These are phyloP conservation scores for Rosa chinensis DNA, from an alignment of 306 rosid genomes.

Conservation along the genomic window DNA sequence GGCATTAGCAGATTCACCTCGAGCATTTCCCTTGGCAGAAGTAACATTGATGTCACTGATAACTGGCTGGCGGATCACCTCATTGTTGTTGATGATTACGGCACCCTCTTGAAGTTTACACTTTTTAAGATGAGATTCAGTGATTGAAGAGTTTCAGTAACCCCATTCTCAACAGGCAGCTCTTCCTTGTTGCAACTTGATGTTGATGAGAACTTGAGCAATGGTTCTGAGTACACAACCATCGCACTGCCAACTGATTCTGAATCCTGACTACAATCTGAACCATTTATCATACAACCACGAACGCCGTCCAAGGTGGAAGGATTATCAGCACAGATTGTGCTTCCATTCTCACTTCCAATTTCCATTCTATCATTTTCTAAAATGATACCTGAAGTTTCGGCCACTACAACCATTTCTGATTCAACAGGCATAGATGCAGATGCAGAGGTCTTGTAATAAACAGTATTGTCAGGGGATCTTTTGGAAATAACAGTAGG, in stretches of 20 bases:
- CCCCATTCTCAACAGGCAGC: not conserved
- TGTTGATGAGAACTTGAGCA: not conserved
- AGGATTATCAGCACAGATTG: not conserved
- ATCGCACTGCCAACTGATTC: not conserved
- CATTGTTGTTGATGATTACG: not conserved
- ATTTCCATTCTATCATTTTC: too few species aligned
- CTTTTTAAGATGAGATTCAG: not conserved
- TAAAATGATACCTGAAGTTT: too few species aligned
- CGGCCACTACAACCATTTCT: too few species aligned
- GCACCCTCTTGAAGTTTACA: not conserved
- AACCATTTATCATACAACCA: constrained; percentile 1
- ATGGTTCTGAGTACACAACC: not conserved
- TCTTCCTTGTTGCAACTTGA: constrained; percentile 4
- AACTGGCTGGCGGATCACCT: not conserved
- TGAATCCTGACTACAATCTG: not conserved
- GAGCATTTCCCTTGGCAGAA: not conserved
- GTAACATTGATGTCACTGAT: not conserved
- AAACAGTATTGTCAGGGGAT: too few species aligned
- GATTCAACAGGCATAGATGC: too few species aligned
- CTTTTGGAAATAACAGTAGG: too few species aligned
- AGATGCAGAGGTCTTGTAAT: too few species aligned
- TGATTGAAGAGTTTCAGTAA: not conserved
- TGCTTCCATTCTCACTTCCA: constrained; percentile 12
- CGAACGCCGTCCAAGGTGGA: not conserved
- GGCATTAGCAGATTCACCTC: not conserved